These are phyloP conservation scores for Stagonosporopsis chrysanthemi DNA, from an alignment of 2,329 filamentous ascomycete genomes.

Conservation along the genomic window DNA sequence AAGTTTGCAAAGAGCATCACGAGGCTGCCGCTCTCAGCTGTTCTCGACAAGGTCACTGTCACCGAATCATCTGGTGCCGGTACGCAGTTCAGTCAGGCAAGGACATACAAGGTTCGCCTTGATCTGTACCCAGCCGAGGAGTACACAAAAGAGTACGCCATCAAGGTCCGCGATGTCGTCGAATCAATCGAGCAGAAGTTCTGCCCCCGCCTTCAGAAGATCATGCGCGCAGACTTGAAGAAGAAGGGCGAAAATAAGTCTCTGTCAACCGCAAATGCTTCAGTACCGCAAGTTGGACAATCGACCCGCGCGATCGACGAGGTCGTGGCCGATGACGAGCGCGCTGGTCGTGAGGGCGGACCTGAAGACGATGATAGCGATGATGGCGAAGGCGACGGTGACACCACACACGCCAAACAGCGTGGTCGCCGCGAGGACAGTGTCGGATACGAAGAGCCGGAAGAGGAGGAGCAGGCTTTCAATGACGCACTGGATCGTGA, in stretches of 20 bases:
- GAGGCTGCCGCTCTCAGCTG: constrained; percentile 80
- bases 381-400: constrained; percentile 62
- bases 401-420: constrained; percentile 73
- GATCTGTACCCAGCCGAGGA: constrained; percentile 85
- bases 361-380: constrained; percentile 80
- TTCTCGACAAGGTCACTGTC: constrained; percentile 82
- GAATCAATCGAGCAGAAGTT: constrained; percentile 82
- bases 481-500: constrained; percentile 69
- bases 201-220: constrained; percentile 72
- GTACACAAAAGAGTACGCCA: constrained; percentile 86
- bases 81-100: constrained; percentile 72
- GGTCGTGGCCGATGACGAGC: constrained; percentile 55
- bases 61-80: constrained; percentile 81
- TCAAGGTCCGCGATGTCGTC: constrained; percentile 78
- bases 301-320: constrained; percentile 63
- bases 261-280: constrained; percentile 63
- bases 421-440: constrained; percentile 79
- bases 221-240: constrained; percentile 78
- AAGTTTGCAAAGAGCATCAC: constrained; percentile 92
- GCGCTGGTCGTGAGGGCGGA: constrained; percentile 55
- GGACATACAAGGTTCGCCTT: constrained; percentile 82
- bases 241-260: constrained; percentile 72
- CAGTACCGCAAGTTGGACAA: constrained; percentile 78
- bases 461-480: constrained; percentile 86
- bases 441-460: constrained; percentile 89